phyloP scores from a whole-genome alignment of 1,284 basidiomycete species.

The Termitomyces sp. region DNA sequence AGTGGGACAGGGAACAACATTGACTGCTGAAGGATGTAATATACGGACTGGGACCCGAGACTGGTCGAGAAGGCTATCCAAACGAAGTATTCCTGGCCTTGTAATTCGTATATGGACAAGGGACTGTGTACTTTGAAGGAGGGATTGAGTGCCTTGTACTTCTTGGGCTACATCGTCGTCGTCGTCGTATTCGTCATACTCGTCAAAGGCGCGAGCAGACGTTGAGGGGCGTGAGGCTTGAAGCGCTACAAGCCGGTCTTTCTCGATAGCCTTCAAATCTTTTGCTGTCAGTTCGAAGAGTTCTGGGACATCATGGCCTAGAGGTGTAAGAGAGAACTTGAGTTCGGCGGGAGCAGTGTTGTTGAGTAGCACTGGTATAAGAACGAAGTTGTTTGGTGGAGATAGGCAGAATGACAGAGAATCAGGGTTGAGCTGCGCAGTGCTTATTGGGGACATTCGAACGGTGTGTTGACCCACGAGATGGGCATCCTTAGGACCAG shows the following conservation, averaged over 20 bases:
- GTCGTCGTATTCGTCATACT: slow-evolving; percentile 59
- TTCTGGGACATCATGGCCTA: slow-evolving; percentile 53
- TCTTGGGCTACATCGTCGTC: slow-evolving; percentile 36
- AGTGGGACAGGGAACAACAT: slow-evolving; percentile 77
- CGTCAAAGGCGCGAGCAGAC: slow-evolving; percentile 41
- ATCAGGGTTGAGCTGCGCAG: slow-evolving; percentile 77
- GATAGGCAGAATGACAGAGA: slow-evolving; percentile 67
- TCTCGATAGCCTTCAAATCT: slow-evolving; percentile 65
- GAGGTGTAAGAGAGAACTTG: slow-evolving; percentile 72
- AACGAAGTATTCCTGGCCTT: slow-evolving; percentile 66
- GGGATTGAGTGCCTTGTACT: slow-evolving; percentile 28
- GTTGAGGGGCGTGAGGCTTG: slow-evolving; percentile 41
- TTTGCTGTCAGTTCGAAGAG: slow-evolving; percentile 53
- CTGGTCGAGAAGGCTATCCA: slow-evolving; percentile 72
- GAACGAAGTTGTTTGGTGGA: slow-evolving; percentile 47
- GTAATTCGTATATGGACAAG: slow-evolving; percentile 68
- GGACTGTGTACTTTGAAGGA: slow-evolving; percentile 66
- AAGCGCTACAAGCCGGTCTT: slow-evolving; percentile 46
- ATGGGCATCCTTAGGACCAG: slow-evolving; percentile 45
- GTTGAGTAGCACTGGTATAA: slow-evolving; percentile 83
- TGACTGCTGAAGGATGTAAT: slow-evolving; percentile 63
- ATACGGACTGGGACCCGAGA: slow-evolving; percentile 62
- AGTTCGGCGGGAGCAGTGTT: slow-evolving; percentile 79
- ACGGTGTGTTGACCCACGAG: slow-evolving; percentile 88
- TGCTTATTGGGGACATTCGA: slow-evolving; percentile 85